phyloP scores from a whole-genome alignment of 2,329 filamentous ascomycete species.

The Lasiodiplodia citricola region DNA sequence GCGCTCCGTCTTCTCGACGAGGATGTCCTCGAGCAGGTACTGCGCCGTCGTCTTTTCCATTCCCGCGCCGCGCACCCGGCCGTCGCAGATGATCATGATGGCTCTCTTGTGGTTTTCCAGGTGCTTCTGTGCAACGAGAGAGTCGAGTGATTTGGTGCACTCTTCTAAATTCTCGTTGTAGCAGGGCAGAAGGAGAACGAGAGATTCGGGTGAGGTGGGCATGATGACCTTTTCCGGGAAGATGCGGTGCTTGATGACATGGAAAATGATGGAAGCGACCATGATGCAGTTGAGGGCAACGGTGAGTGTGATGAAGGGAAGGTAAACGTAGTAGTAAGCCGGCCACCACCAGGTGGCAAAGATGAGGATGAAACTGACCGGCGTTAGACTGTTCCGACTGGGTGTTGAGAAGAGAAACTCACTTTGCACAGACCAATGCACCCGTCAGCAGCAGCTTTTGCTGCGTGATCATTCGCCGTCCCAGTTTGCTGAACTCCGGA shows the following conservation, averaged over 20 bases:
- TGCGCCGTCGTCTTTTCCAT: constrained; percentile 57
- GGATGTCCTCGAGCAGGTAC: constrained; percentile 55
- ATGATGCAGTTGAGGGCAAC: constrained; percentile 52
- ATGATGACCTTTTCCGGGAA: constrained; percentile 30
- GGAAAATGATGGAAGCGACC: constrained; percentile 46
- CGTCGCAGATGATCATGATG: constrained; percentile 58
- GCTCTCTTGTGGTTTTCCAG: constrained; percentile 50
- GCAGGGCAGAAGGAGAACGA: constrained; percentile 56
- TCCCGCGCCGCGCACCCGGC: constrained; percentile 53
- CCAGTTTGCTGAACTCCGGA: constrained; percentile 16
- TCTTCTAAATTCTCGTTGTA: constrained; percentile 58
- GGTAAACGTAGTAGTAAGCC: constrained; percentile 48
- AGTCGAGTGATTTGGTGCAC: constrained; percentile 52
- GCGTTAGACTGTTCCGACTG: not conserved
- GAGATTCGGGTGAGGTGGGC: constrained; percentile 45
- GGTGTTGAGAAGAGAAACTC: not conserved
- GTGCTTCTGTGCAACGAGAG: constrained; percentile 51
- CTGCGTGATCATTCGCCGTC: constrained; percentile 4
- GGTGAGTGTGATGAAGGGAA: constrained; percentile 46
- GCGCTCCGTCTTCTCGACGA: constrained; percentile 45
- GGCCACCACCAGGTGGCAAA: constrained; percentile 30
- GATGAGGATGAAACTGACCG: constrained; percentile 27
- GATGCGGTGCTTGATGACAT: constrained; percentile 39
- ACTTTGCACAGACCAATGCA: constrained; percentile 21
- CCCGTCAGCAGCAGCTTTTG: constrained; percentile 3